phyloP scores from a whole-genome alignment of 352 stramenopile genomes.

The Globisporangium carolinianum region DNA sequence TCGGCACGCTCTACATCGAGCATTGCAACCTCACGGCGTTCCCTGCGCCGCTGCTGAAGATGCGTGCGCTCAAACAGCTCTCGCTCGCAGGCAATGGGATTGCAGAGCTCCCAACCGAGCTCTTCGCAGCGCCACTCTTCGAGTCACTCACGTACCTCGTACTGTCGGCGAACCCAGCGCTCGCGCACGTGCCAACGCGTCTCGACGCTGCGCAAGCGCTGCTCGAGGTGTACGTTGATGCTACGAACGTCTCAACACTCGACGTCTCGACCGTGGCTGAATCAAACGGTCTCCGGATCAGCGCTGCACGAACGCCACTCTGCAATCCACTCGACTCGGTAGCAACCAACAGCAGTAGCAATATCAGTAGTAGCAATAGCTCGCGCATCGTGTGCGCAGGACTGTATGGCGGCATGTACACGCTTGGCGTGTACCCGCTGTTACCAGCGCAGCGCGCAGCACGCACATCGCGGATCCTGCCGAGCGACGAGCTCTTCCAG shows the following conservation, averaged over 20 bases:
- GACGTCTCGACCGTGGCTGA: neutral
- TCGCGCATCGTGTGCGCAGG: constrained; percentile 1
- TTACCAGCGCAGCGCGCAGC: neutral
- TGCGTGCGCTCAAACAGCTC: constrained; percentile 1
- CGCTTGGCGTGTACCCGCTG: constrained; percentile 3
- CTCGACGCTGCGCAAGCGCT: neutral
- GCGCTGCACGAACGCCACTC: constrained; percentile 6
- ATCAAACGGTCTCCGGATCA: constrained; percentile 1
- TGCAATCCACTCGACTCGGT: neutral
- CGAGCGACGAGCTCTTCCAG: neutral
- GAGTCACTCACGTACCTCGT: constrained; percentile 1
- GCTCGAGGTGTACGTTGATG: constrained; percentile 7
- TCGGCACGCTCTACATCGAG: constrained; percentile 2
- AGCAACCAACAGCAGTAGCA: neutral
- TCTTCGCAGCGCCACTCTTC: constrained; percentile 1
- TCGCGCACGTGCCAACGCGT: neutral
- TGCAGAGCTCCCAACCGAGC: neutral
- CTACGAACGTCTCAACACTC: neutral
- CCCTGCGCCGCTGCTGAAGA: neutral
- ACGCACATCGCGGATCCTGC: neutral
- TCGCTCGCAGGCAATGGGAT: constrained; percentile 6
- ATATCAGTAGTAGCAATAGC: neutral
- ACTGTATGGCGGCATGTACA: constrained; percentile 9
- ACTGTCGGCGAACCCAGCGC: constrained; percentile 1
- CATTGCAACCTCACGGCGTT: constrained; percentile 1